A percentile compares a stretch with the other conserved stretches of the same genome.
Conservation (phyloP, 2,329 filamentous ascomycete species). For the Colletotrichum tabaci region DNA sequence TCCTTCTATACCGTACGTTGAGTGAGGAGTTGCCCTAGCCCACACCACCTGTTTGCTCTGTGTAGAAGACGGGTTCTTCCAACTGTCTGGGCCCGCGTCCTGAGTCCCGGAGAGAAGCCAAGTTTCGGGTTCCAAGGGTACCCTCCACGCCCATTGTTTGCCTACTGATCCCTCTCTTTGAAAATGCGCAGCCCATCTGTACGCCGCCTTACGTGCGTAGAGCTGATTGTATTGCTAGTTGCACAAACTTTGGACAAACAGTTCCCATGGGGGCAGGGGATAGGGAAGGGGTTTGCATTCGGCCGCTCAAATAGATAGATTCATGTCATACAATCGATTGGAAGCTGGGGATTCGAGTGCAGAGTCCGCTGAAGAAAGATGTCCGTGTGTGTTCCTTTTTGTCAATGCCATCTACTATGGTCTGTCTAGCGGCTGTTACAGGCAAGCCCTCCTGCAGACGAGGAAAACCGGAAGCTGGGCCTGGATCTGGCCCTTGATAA, state of each 20-base stretch:
- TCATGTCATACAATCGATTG: neutral
- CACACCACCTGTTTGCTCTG: slow-evolving; percentile 23
- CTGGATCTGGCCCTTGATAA: no score
- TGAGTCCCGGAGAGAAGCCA: neutral
- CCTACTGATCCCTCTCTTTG: neutral
- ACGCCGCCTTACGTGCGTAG: neutral
- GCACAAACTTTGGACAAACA: neutral
- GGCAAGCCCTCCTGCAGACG: no score
- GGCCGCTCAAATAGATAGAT: neutral
- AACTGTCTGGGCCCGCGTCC: slow-evolving; percentile 1
- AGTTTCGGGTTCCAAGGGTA: neutral
- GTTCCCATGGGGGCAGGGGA: neutral
- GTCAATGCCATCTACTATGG: no score
- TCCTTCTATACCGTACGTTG: neutral
- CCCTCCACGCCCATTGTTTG: neutral
- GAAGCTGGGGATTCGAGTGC: neutral
- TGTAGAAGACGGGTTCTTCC: slow-evolving; percentile 14
- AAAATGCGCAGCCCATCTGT: neutral
- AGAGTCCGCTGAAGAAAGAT: neutral
- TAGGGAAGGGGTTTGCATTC: neutral
- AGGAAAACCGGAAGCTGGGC: neutral
- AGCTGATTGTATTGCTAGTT: neutral
- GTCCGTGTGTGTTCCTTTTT: neutral
- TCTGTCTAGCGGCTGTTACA: no score
- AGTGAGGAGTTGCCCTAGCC: neutral